Conservation (phyloP, 805 yeast species). For the Candida xiaguanensis region DNA sequence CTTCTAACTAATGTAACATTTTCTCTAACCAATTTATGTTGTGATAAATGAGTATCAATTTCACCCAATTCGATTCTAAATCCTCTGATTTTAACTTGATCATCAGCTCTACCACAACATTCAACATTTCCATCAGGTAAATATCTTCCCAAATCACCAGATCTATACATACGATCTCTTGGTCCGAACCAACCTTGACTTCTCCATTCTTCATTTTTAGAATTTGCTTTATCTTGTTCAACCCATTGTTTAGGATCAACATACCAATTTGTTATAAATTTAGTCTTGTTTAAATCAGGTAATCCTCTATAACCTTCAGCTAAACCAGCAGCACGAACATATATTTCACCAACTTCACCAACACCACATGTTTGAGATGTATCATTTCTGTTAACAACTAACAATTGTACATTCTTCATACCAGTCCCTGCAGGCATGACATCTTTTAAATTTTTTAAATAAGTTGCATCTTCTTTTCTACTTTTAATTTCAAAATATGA, state of each 20-base stretch:
- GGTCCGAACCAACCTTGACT: constrained; percentile 82
- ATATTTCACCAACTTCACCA: constrained; percentile 98
- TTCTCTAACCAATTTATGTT: constrained; percentile 88
- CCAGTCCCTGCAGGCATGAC: constrained; percentile 99
- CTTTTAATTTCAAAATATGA: constrained; percentile 88
- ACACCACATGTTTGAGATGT: constrained; percentile 91
- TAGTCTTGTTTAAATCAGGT: constrained; percentile 82
- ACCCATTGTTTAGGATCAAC: constrained; percentile 64
- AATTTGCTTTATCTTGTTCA: constrained; percentile 45
- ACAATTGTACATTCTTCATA: constrained; percentile 89
- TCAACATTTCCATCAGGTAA: constrained; percentile 97
- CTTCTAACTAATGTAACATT: constrained; percentile 88
- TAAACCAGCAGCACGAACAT: constrained; percentile 96
- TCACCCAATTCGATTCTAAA: constrained; percentile 98
- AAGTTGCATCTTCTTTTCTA: constrained; percentile 61
- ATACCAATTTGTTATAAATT: constrained; percentile 91
- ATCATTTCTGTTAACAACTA: constrained; percentile 90
- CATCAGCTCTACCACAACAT: constrained; percentile 98
- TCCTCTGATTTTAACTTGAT: constrained; percentile 97
- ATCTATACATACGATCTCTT: constrained; percentile 91
- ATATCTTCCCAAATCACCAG: constrained; percentile 97
- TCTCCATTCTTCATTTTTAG: constrained; percentile 55
- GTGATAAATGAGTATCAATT: constrained; percentile 94
- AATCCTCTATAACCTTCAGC: constrained; percentile 94
- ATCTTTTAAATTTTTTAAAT: constrained; percentile 82